Base-by-base conservation (phyloP, 2,329 filamentous ascomycete genomes). In the Aspergillus bombycis region DNA sequence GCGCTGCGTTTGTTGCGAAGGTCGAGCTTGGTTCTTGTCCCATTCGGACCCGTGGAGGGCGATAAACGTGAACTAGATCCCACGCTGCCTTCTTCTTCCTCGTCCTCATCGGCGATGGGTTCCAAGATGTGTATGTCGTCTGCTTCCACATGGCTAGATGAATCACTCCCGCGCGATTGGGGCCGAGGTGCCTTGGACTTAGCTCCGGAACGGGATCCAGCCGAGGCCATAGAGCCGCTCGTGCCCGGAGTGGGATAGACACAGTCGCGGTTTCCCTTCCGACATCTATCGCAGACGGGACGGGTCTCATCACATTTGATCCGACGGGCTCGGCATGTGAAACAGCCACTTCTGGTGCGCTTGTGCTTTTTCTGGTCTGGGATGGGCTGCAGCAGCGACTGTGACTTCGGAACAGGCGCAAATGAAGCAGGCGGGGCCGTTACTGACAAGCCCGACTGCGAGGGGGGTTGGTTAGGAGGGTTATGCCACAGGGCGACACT, bases 221-320 rank as follows among this genome's bases (percentile, higher is more conserved):
- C 63, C 65, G 82, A 83, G 46, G 81, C 74, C 57, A 82, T 79
- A 48, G 81, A 53, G n/a, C 68, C 64, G 10, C 67, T 63, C 38
- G 63, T 58, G 28, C 65, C 75, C 54, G 87, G 81, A 34, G 89
- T 92, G 3, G 95, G 94, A 76, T 97, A 99, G 63, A 91, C 84
- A 76, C 95, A 99, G 68, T 96, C 92, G 79, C 95, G 87, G 70
- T 89, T 91, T 57, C 94, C 95, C 79, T 98, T 99, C 70, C 89
- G 90, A 78, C 95, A 99, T 72, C 94, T 80, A 75, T 97, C 94
- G 79, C 95, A 98, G 59, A 91, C 85, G 14, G 95, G 95, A 71
- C 89, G 91, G 26, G 84, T 86, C 79, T 99, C 95, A 76, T 98
- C 95, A 77, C 95, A 99, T 91, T 89, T 98, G 58, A 98, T 94